phyloP scores from a whole-genome alignment of 2,329 filamentous ascomycete genomes.

The Diaporthe caulivora region DNA sequence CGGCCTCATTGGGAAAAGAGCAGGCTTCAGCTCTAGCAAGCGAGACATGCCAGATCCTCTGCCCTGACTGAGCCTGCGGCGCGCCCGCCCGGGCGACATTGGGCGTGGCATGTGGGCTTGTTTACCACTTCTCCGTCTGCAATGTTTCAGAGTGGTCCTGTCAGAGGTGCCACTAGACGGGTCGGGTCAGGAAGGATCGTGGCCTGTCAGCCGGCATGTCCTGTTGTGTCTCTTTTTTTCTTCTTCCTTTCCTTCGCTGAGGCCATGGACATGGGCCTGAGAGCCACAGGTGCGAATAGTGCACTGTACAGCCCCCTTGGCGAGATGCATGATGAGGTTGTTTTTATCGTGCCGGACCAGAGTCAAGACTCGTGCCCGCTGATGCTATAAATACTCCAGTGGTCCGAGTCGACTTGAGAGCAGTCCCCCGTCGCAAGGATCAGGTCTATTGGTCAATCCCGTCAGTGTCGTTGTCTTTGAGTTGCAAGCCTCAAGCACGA shows the following conservation, averaged over 20 bases:
- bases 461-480: slow-evolving; percentile 33
- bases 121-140: slow-evolving; percentile 13
- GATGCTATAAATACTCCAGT: slow-evolving; percentile 22
- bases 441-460: slow-evolving; percentile 16
- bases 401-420: slow-evolving; percentile 9
- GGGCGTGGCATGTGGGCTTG: slow-evolving; percentile 18
- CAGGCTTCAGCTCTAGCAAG: background rate
- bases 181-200: slow-evolving; percentile 13
- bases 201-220: slow-evolving; percentile 29
- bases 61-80: background rate
- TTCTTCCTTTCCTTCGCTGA: background rate
- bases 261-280: slow-evolving; percentile 10
- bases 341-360: slow-evolving; percentile 13
- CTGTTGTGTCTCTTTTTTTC: background rate
- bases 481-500: slow-evolving; percentile 34
- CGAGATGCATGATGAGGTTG: slow-evolving; percentile 19
- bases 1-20: background rate
- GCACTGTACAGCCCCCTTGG: slow-evolving; percentile 32
- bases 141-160: slow-evolving; percentile 26
- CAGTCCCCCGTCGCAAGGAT: slow-evolving; percentile 9
- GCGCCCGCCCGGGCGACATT: background rate
- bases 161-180: slow-evolving; percentile 25
- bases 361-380: slow-evolving; percentile 21
- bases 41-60: background rate
- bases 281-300: slow-evolving; percentile 8